Base-by-base conservation (phyloP, 2,329 filamentous ascomycete genomes). In the Colletotrichum salicis region DNA sequence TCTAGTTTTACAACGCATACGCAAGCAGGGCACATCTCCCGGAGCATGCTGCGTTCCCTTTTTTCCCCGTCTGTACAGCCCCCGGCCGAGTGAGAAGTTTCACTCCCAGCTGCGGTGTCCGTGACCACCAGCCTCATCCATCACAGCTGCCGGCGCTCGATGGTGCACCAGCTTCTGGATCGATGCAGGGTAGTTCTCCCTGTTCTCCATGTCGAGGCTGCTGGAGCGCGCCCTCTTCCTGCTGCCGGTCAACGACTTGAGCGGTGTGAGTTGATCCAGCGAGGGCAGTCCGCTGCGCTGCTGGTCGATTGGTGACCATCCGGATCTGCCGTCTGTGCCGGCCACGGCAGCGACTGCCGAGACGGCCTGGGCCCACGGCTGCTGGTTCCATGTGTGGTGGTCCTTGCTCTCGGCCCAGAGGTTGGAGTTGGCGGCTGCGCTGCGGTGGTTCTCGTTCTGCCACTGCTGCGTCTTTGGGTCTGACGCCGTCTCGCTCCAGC, bases 341-440 rank as follows among this genome's bases (percentile, higher is more conserved):
- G 76, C 74, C 73, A 82, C 73, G 56, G 75, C 63, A 33, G 75
- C 65, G 55, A 73, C 33, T 79, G 77, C 69, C 74, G 75, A 81
- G 79, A 83, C 48, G 79, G 81, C 57, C 76, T 76, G 63, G 78
- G 77, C 35, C 79, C 77, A 75, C 41, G 70, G 71, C 59, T 67
- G 76, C 60, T 72, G 70, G 24, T 70, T 72, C 82, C 82, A 84
- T 69, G 83, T 74, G n/a, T 72, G 73, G n/a, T 79, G 76, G 27
- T 80, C 77, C 33, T 75, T 70, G 66, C 63, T 52, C 11, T 74
- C 73, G 76, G 29, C 72, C 75, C 73, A 80, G 71, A 78, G 78
- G 27, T 77, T 71, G 68, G 78, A 76, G 70, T 76, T 75, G 22
- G 76, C 73, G 12, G 77, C 74, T n/a, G 59, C 60, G 65, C 56